Percentiles rank a stretch among this genome's conserved stretches.
Conservation (phyloP, 352 stramenopile species). For the Globisporangium apiculatum region DNA sequence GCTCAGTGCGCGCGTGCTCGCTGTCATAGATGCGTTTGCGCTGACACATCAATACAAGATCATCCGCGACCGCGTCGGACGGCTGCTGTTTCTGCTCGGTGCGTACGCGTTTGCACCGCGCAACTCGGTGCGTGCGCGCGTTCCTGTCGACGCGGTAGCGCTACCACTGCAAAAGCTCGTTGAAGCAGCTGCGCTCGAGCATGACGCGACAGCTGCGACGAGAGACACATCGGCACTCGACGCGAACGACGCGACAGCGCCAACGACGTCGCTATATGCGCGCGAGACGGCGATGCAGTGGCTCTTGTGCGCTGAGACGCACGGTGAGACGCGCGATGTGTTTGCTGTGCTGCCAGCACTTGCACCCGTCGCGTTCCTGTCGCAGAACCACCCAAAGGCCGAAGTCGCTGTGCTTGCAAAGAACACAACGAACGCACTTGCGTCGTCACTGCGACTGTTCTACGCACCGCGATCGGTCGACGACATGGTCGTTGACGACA, state of each 20-base stretch:
- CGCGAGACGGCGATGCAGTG: slow-evolving; percentile 71
- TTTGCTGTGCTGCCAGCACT: slow-evolving; percentile 35
- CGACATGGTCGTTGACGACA: neutral
- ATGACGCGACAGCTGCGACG: slow-evolving; percentile 1
- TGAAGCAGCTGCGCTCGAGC: slow-evolving; percentile 5
- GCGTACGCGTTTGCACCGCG: slow-evolving; percentile 9
- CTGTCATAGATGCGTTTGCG: slow-evolving; percentile 37
- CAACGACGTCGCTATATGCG: slow-evolving; percentile 28
- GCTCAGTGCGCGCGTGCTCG: slow-evolving; percentile 23
- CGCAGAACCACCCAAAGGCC: slow-evolving; percentile 60
- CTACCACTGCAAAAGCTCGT: slow-evolving; percentile 12
- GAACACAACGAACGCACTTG: slow-evolving; percentile 46
- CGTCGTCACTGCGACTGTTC: slow-evolving; percentile 48
- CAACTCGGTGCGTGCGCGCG: slow-evolving; percentile 1
- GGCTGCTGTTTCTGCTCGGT: slow-evolving; percentile 52
- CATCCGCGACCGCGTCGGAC: slow-evolving; percentile 54
- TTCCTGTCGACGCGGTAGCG: slow-evolving; percentile 7
- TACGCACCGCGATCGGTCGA: slow-evolving; percentile 5
- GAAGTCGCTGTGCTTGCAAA: slow-evolving; percentile 63
- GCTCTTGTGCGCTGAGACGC: slow-evolving; percentile 42
- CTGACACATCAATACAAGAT: slow-evolving; percentile 76
- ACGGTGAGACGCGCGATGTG: slow-evolving; percentile 39
- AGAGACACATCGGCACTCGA: too few species aligned
- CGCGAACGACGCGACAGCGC: slow-evolving; percentile 2
- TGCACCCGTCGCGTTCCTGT: slow-evolving; percentile 57